Conservation (phyloP, 2,329 filamentous ascomycete species). For the Cladosporium phlei region DNA sequence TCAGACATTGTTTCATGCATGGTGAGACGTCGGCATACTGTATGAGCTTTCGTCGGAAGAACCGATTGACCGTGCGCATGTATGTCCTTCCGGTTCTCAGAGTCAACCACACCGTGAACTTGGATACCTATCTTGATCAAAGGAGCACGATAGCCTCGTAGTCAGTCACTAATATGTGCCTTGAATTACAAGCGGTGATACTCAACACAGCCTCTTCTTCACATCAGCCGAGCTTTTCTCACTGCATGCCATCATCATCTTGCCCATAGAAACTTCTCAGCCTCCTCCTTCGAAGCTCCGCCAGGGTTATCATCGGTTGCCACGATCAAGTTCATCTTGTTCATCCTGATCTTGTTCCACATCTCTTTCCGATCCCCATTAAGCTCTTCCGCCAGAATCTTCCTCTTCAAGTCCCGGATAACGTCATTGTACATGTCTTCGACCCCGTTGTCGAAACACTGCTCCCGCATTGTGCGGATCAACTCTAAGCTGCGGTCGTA, state of each 20-base stretch:
- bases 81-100: too few relatives aligned
- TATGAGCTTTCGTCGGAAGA: background rate
- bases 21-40: background rate
- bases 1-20: slow-evolving; percentile 2
- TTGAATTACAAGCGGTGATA: too few relatives aligned
- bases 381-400: slow-evolving; percentile 63
- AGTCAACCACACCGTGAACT: too few relatives aligned
- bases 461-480: slow-evolving; percentile 71
- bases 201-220: slow-evolving; percentile 20
- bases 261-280: background rate
- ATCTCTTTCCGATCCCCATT: slow-evolving; percentile 75
- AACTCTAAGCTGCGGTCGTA: slow-evolving; percentile 73
- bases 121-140: too few relatives aligned
- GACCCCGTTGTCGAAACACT: slow-evolving; percentile 70
- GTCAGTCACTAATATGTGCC: too few relatives aligned
- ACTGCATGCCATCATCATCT: slow-evolving; percentile 16
- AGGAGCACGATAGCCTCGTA: too few relatives aligned
- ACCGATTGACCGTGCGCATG: background rate
- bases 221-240: too few relatives aligned
- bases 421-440: slow-evolving; percentile 73
- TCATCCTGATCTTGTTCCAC: slow-evolving; percentile 62
- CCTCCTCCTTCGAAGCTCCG: slow-evolving; percentile 5
- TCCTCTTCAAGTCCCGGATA: slow-evolving; percentile 64
- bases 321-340: background rate
- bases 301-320: background rate